Percentiles rank a stretch among this genome's conserved stretches.
Conservation (phyloP, 495 filamentous ascomycete genomes). For the Podospora australis region DNA sequence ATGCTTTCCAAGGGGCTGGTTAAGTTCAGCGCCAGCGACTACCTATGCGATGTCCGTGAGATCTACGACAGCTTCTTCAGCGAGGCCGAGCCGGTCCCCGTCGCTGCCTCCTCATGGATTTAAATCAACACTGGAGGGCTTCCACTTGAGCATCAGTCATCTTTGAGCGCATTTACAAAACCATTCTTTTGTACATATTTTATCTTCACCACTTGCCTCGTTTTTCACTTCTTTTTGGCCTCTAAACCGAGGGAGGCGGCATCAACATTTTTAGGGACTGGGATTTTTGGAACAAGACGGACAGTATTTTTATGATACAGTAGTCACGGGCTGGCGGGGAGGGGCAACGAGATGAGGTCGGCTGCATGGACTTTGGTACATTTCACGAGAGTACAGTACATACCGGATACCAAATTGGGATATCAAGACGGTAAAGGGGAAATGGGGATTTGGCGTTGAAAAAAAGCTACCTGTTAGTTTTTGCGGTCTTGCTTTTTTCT, state of each 20-base stretch:
- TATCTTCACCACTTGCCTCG: background rate
- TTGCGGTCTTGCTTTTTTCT: no score
- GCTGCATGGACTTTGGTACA: background rate
- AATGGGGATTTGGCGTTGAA: no score
- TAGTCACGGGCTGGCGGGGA: background rate
- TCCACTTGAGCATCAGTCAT: background rate
- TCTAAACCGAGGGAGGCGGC: background rate
- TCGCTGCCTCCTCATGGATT: constrained; percentile 12
- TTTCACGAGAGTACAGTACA: no score
- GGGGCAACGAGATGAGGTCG: background rate
- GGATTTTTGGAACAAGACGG: background rate
- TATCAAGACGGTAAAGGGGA: no score
- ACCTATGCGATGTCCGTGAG: constrained; percentile 71
- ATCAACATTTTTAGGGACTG: background rate
- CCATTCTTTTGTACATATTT: constrained; percentile 11
- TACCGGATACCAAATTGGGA: no score
- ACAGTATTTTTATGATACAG: no score
- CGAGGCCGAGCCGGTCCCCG: constrained; percentile 7
- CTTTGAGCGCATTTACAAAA: background rate
- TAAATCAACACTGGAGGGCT: constrained; percentile 2
- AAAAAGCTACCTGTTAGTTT: no score
- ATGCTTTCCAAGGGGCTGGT: constrained; percentile 59
- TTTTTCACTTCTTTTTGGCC: constrained; percentile 3
- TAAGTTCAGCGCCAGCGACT: constrained; percentile 76
- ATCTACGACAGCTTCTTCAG: constrained; percentile 47